Conservation (phyloP, 305 asterid species). For the Solanum hybrid region DNA sequence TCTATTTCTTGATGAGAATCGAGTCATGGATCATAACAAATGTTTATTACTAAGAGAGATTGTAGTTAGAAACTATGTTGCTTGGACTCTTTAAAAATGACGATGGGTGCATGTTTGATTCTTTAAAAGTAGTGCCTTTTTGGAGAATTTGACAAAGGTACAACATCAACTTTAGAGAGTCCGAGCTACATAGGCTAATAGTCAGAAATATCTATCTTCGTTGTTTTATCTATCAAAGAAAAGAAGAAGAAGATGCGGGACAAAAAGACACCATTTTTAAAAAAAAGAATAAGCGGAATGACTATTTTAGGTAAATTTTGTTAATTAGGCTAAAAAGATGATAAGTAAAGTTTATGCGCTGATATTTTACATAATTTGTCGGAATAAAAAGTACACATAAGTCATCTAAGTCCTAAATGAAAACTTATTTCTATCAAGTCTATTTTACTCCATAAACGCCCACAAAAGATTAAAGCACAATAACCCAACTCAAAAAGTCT, state of each 20-base stretch:
- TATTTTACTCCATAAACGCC: too few species aligned
- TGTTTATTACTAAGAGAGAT: too few species aligned
- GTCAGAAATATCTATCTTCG: background rate
- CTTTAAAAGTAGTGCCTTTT: background rate
- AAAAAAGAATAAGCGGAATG: background rate
- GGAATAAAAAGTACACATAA: background rate
- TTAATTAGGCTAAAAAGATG: background rate
- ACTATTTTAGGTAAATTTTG: background rate
- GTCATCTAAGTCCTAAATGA: background rate
- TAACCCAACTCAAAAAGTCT: background rate
- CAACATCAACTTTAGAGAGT: background rate
- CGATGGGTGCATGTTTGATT: background rate
- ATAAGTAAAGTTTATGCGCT: background rate
- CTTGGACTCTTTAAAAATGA: background rate
- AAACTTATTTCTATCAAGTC: background rate
- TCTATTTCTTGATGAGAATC: background rate
- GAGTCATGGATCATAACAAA: background rate
- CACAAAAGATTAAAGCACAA: background rate
- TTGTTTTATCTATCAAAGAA: background rate
- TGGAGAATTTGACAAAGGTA: accelerated
- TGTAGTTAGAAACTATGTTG: too few species aligned
- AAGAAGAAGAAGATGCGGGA: background rate
- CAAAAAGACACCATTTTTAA: background rate
- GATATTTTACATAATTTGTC: background rate
- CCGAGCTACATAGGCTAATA: too few species aligned